phyloP scores from a whole-genome alignment of 331 rosid genomes.

The Quercus tomentella region DNA sequence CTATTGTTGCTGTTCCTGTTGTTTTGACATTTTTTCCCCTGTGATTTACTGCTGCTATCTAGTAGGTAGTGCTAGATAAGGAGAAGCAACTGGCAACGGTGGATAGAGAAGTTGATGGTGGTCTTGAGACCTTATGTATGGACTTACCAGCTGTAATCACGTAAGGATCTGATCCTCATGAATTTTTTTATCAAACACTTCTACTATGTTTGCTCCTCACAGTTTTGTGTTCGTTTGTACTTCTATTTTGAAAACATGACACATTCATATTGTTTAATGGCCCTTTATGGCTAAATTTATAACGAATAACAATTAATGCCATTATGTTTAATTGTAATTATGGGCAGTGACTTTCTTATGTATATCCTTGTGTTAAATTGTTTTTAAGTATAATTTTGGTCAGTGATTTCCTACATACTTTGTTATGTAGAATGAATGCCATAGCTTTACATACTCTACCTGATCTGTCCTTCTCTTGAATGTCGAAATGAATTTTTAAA shows the following conservation, averaged over 20 bases:
- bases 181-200: neutral
- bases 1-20: neutral
- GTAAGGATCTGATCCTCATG: conserved; percentile 39
- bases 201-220: neutral
- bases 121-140: conserved; percentile 73
- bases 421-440: neutral
- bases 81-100: conserved; percentile 74
- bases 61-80: conserved; percentile 90
- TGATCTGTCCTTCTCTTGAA: neutral
- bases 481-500: neutral
- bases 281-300: too few species aligned
- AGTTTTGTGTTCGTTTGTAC: neutral
- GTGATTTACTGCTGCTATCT: conserved; percentile 44
- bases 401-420: neutral
- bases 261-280: neutral
- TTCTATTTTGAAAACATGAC: neutral
- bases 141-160: conserved; percentile 93
- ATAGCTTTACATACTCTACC: neutral
- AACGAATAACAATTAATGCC: too few species aligned
- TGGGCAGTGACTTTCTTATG: too few species aligned
- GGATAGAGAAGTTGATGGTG: conserved; percentile 91
- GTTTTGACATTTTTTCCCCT: neutral
- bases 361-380: too few species aligned
- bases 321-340: too few species aligned
- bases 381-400: neutral